Evolutionary conservation across 1,284 basidiomycete genomes (phyloP), one percentile per base, ranked within the genome.

Genomic region (Amylostereum areolatum): DNA sequence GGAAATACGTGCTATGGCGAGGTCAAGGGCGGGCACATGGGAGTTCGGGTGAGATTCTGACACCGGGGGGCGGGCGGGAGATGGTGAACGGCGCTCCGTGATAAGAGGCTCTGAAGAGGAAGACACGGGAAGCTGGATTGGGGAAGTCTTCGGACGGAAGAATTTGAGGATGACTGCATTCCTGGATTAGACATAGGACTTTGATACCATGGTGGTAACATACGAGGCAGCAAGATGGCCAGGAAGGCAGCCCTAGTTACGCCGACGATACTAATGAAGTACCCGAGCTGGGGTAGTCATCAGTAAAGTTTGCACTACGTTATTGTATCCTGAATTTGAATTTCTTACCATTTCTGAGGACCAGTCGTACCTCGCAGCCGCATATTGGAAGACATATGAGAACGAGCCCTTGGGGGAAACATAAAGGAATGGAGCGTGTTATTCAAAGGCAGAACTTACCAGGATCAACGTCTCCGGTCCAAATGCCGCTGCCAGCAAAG

Each of bases 331-430:
- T 30, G 24, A 1, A 45, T 3, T 29, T 27, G 9, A 35, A 11
- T 3, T 9, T 66, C 77, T 52, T 55, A 89, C 87, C 59, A 74
- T 72, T 63, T 87, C 80, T 4, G 86, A 74, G n/a, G 69, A 75
- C 91, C 90, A 94, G 1, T 75, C 74, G 60, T 85, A 93, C 2
- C 66, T 72, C 5, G 73, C 73, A 7, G 80, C 71, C 4, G 82
- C 73, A 62, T 85, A 94, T 62, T 91, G 89, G 46, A 86, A 75
- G 59, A 84, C 84, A 57, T 79, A 80, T 5, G 70, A 62, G 48
- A 78, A 68, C 1, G 84, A 74, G 5, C 83, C 85, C 88, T 92
- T 46, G 41, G 18, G 4, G 12, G 46, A 35, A 24, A 35, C 10
- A 30, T 9, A 7, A 24, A 47, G 31, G 28, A 28, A 37, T 10